phyloP scores from a whole-genome alignment of 2,329 filamentous ascomycete genomes.

The Microdochium bolleyi region DNA sequence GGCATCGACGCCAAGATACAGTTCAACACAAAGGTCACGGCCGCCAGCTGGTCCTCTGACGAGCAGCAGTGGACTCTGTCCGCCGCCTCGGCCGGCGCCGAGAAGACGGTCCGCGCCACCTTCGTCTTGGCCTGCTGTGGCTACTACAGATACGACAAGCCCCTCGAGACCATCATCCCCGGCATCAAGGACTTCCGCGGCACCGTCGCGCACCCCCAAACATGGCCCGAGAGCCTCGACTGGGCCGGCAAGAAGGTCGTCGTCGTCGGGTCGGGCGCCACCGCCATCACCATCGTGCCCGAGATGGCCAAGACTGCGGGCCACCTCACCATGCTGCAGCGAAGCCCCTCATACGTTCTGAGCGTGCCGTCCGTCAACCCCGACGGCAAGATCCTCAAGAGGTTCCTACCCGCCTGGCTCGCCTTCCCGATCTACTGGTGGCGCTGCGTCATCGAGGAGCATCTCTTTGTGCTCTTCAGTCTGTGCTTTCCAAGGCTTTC shows the following conservation, averaged over 20 bases:
- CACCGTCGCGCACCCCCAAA: conserved; percentile 55
- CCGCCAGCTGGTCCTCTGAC: conserved; percentile 44
- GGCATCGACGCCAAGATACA: conserved; percentile 48
- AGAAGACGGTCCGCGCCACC: conserved; percentile 32
- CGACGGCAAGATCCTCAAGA: conserved; percentile 26
- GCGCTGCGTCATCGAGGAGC: conserved; percentile 36
- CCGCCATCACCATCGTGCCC: conserved; percentile 69
- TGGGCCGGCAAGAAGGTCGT: conserved; percentile 61
- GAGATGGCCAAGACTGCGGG: conserved; percentile 55
- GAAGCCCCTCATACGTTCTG: conserved; percentile 64
- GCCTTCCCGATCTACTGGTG: conserved; percentile 38
- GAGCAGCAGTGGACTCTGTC: conserved; percentile 48
- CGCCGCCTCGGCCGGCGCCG: conserved; percentile 27
- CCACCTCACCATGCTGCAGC: conserved; percentile 70
- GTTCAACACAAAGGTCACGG: conserved; percentile 38
- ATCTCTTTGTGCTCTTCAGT: conserved; percentile 41
- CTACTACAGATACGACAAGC: conserved; percentile 66
- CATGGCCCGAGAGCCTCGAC: conserved; percentile 63
- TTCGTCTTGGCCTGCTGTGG: conserved; percentile 51
- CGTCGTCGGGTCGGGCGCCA: conserved; percentile 71
- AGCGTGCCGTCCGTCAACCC: conserved; percentile 35
- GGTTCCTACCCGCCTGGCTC: conserved; percentile 37
- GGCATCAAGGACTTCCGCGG: conserved; percentile 56
- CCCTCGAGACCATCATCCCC: conserved; percentile 53
- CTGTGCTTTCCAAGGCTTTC: conserved; percentile 42